phyloP scores from a whole-genome alignment of 371 early-diverging fungal genomes.

The Haplosporangium sp. region DNA sequence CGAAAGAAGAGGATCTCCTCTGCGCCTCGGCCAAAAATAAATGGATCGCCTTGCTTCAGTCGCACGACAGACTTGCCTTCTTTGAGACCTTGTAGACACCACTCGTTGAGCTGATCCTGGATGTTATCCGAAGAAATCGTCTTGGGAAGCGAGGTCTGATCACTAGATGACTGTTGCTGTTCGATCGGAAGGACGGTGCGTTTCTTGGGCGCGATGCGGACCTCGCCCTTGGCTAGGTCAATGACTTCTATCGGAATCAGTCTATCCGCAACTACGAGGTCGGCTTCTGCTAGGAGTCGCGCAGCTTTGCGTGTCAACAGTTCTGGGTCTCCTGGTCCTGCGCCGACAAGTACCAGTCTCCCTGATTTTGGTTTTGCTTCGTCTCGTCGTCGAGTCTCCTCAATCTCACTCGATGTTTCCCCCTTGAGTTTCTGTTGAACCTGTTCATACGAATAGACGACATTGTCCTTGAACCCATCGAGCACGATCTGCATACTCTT shows the following conservation, averaged over 20 bases:
- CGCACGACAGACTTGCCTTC: conserved; percentile 81
- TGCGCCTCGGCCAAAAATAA: conserved; percentile 92
- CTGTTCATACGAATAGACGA: conserved; percentile 53
- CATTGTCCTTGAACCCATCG: conserved; percentile 69
- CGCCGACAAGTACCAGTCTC: conserved; percentile 81
- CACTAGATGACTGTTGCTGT: conserved; percentile 53
- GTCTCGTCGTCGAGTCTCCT: background rate
- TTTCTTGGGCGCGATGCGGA: conserved; percentile 78
- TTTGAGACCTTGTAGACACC: conserved; percentile 76
- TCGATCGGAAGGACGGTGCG: conserved; percentile 19
- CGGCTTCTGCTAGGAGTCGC: conserved; percentile 71
- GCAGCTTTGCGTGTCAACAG: conserved; percentile 80
- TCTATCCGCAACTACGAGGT: conserved; percentile 85
- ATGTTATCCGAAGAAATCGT: conserved; percentile 64
- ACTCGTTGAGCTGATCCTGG: conserved; percentile 77
- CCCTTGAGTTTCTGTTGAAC: conserved; percentile 21
- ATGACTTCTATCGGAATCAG: conserved; percentile 78
- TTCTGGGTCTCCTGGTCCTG: conserved; percentile 89
- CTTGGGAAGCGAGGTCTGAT: conserved; percentile 13
- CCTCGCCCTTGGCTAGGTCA: conserved; percentile 65
- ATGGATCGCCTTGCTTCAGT: conserved; percentile 92
- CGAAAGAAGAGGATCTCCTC: conserved; percentile 87
- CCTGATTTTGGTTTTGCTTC: conserved; percentile 27
- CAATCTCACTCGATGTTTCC: background rate
- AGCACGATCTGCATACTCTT: conserved; percentile 66